Conservation (phyloP, 2,329 filamentous ascomycete genomes). For the Zasmidium angulare region DNA sequence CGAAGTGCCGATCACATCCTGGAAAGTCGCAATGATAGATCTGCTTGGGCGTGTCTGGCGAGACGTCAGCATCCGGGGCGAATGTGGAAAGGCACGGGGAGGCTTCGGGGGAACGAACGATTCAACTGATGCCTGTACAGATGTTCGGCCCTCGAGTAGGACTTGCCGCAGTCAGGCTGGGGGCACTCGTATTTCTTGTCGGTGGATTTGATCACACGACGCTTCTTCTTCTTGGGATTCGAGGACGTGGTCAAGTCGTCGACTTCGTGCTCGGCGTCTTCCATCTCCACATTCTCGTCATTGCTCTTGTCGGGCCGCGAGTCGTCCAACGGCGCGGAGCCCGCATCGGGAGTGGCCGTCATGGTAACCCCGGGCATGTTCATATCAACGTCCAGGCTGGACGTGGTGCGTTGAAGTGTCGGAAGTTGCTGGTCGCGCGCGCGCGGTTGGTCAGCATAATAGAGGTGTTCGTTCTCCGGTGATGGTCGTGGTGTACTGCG, state of each 20-base stretch:
- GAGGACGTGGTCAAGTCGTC: slow-evolving; percentile 19
- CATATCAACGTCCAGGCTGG: slow-evolving; percentile 1
- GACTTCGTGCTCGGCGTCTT: slow-evolving; percentile 28
- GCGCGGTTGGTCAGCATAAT: slow-evolving; percentile 23
- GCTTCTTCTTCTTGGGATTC: slow-evolving; percentile 35
- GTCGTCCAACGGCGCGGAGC: slow-evolving; percentile 12
- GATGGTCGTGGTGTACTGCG: slow-evolving; percentile 1
- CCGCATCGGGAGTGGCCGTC: slow-evolving; percentile 8
- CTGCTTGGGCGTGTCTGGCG: slow-evolving; percentile 81
- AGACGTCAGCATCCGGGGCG: slow-evolving; percentile 10
- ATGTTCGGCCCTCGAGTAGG: slow-evolving; percentile 94
- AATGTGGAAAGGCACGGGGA: neutral
- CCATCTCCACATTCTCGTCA: slow-evolving; percentile 19
- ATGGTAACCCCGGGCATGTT: slow-evolving; percentile 11
- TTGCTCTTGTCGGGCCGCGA: slow-evolving; percentile 6
- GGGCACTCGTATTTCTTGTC: slow-evolving; percentile 74
- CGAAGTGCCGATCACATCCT: slow-evolving; percentile 86
- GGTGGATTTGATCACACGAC: slow-evolving; percentile 32
- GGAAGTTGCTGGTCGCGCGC: slow-evolving; percentile 15
- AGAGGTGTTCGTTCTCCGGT: neutral
- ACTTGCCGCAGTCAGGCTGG: slow-evolving; percentile 86
- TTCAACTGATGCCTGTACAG: slow-evolving; percentile 96
- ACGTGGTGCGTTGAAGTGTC: slow-evolving; percentile 8
- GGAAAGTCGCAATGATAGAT: slow-evolving; percentile 93
- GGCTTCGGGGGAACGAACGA: slow-evolving; percentile 56